Percentiles rank a stretch among this genome's conserved stretches.
Evolutionary conservation across 2,329 filamentous ascomycete genomes (phyloP).

Genomic region (Aspergillus sp.): DNA sequence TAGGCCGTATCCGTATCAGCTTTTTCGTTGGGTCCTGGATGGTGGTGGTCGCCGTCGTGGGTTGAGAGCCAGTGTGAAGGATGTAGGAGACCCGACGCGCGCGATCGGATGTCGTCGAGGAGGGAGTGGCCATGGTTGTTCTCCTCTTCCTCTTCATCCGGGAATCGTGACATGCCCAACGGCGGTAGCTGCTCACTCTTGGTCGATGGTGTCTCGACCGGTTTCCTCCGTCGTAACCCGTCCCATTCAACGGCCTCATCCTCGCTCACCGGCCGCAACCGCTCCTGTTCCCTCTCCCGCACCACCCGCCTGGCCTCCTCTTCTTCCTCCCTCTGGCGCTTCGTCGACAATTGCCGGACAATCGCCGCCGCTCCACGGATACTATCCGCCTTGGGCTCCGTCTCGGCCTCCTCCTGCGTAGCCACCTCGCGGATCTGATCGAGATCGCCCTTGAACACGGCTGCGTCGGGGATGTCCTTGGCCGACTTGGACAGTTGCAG

Average conservation of each 20-base stretch:
- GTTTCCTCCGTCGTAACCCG: conserved; percentile 68
- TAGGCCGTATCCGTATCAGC: conserved; percentile 21
- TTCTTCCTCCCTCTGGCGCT: conserved; percentile 68
- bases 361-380: conserved; percentile 87
- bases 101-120: conserved; percentile 31
- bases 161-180: conserved; percentile 79
- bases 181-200: conserved; percentile 59
- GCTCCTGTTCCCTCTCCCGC: conserved; percentile 65
- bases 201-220: conserved; percentile 37
- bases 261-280: conserved; percentile 67
- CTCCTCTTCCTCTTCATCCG: conserved; percentile 49
- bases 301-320: conserved; percentile 70
- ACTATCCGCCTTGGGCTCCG: conserved; percentile 90
- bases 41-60: conserved; percentile 15
- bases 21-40: conserved; percentile 11
- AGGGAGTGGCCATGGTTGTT: conserved; percentile 34
- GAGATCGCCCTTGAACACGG: conserved; percentile 84
- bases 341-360: conserved; percentile 68
- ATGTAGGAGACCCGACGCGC: conserved; percentile 30
- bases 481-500: conserved; percentile 96
- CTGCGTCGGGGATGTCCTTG: conserved; percentile 90
- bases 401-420: conserved; percentile 91
- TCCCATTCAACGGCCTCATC: conserved; percentile 85
- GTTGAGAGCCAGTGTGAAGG: conserved; percentile 29
- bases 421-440: conserved; percentile 93